Evolutionary conservation across 1,284 basidiomycete species (phyloP), one percentile per base, ranked within the genome.

Genomic region (Cystobasidiaceae sp.): DNA sequence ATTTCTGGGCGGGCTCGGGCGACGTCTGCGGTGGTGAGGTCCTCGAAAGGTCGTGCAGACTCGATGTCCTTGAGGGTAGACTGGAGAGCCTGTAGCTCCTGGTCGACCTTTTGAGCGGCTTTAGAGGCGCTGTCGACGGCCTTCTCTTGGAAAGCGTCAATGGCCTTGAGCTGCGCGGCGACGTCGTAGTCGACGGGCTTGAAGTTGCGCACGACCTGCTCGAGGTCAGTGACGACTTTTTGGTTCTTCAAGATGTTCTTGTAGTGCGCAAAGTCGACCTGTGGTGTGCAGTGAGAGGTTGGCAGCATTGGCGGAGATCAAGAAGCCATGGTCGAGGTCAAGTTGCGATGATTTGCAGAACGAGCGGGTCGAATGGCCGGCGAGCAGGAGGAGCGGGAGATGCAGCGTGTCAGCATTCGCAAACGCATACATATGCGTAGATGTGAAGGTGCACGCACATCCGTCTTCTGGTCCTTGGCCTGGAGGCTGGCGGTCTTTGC

Each of bases 141-240:
- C 81, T 94, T 97, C 72, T 85, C 82, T 84, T 98, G 92, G 78
- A 98, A 99, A 60, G 91, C 87, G 77, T 96, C 92, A 73, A 99
- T 96, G 56, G 92, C 92, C 80, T 93, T 96, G 78, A 97, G 78
- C 79, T 96, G 91, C 70, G 90, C 83, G 75, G 79, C 81, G 67
- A 94, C 89, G 77, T 99, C 94, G 80, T 97, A 97, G n/a, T 89
- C 88, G 67, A 92, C 87, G 32, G 96, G 91, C 82, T 96, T 96
- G 84, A 97, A 98, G 43, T 86, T 85, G 70, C 82, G 85, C 73
- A 97, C 78, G 68, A 89, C 80, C 82, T 93, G 96, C 82, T 97
- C 92, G 11, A 90, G 90, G 78, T 97, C 89, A 73, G 89, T 86
- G 67, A 97, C 86, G 71, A 97, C 84, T 57, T 86, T 86, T 78